phyloP scores from a whole-genome alignment of 495 filamentous ascomycete genomes.

The Penicillium tannophilum region DNA sequence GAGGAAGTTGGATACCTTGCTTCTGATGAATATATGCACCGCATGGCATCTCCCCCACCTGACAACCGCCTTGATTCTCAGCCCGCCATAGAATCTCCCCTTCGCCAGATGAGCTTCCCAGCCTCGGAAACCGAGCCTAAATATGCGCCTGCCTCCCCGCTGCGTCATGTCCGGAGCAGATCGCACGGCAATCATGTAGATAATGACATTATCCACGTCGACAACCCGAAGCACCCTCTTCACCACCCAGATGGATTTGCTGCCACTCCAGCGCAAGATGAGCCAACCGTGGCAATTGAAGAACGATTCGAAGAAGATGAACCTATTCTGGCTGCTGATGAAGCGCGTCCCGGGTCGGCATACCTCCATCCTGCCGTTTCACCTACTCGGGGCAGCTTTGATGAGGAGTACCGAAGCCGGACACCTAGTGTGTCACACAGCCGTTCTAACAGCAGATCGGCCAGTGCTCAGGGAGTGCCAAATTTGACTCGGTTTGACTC shows the following conservation, averaged over 20 bases:
- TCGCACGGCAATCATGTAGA: constrained; percentile 45
- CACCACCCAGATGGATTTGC: constrained; percentile 66
- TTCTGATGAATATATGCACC: constrained; percentile 73
- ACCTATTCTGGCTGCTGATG: constrained; percentile 90
- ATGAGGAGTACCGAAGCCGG: constrained; percentile 56
- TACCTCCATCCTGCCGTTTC: constrained; percentile 74
- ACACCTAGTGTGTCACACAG: constrained; percentile 60
- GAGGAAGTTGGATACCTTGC: constrained; percentile 82
- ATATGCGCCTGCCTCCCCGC: constrained; percentile 3
- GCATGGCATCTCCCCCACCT: constrained; percentile 64
- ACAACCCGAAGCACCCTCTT: constrained; percentile 63
- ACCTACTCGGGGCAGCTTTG: constrained; percentile 61
- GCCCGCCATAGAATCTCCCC: constrained; percentile 57
- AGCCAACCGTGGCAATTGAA: constrained; percentile 12
- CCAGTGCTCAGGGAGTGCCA: constrained; percentile 59
- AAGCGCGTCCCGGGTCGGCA: constrained; percentile 77
- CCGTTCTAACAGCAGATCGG: constrained; percentile 71
- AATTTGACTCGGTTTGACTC: constrained; percentile 52
- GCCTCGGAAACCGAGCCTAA: constrained; percentile 28
- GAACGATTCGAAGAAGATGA: constrained; percentile 51
- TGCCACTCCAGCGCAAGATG: constrained; percentile 28
- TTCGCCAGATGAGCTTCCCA: constrained; percentile 57
- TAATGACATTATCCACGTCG: constrained; percentile 71
- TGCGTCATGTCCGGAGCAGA: constrained; percentile 20
- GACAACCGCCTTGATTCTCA: constrained; percentile 47